Conservation (phyloP, 2,329 filamentous ascomycete genomes). For the Cercospora sp. region DNA sequence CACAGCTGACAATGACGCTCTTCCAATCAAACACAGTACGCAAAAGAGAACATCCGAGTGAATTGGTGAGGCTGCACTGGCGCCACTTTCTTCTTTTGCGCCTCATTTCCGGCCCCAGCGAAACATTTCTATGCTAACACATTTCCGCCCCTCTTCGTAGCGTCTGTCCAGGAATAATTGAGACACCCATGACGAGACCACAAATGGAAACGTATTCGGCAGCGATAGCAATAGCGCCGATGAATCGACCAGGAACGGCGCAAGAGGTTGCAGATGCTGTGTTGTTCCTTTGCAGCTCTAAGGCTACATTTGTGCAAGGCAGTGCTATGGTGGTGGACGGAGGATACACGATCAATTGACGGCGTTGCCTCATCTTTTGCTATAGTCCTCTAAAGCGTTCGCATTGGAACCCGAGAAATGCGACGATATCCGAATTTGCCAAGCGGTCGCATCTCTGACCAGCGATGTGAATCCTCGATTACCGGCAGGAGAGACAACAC, state of each 20-base stretch:
- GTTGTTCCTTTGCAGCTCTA: slow-evolving; percentile 48
- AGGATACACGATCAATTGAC: slow-evolving; percentile 48
- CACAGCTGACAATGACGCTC: slow-evolving; percentile 6
- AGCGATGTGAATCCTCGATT: background rate
- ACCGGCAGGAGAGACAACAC: background rate
- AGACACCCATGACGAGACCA: slow-evolving; percentile 47
- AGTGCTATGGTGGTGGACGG: slow-evolving; percentile 49
- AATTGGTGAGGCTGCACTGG: slow-evolving; percentile 36
- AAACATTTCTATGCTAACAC: background rate
- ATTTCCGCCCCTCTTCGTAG: slow-evolving; percentile 27
- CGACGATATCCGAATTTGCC: background rate
- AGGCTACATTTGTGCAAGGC: slow-evolving; percentile 51
- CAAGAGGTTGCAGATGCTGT: slow-evolving; percentile 52
- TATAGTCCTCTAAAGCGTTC: background rate
- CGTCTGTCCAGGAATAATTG: slow-evolving; percentile 51
- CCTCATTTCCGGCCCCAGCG: background rate
- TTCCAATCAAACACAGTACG: slow-evolving; percentile 43
- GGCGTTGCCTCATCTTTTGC: background rate
- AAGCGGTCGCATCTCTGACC: slow-evolving; percentile 1
- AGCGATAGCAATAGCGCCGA: slow-evolving; percentile 37
- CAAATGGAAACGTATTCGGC: slow-evolving; percentile 37
- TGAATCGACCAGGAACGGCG: slow-evolving; percentile 48
- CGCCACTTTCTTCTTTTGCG: background rate
- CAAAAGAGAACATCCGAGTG: slow-evolving; percentile 48
- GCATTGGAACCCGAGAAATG: background rate